Conservation (phyloP, 768 basidiomycete genomes). For the Leucocoprinus leucothites region DNA sequence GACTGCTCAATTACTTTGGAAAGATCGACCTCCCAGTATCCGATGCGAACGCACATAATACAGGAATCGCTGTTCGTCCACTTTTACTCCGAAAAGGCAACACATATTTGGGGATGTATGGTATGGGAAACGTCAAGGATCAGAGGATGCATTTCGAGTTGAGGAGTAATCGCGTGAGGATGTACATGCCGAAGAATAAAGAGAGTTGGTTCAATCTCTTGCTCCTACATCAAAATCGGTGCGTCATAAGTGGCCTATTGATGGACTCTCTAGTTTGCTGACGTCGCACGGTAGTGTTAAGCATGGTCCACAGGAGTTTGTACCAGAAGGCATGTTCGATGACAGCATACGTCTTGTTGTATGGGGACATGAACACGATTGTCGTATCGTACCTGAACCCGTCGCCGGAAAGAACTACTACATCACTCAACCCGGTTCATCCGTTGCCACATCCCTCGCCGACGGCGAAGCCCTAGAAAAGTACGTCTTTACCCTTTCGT, state of each 20-base stretch:
- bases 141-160: constrained; percentile 96
- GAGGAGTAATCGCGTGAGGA: constrained; percentile 87
- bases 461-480: constrained; percentile 93
- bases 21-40: constrained; percentile 85
- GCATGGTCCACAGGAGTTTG: constrained; percentile 91
- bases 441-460: constrained; percentile 90
- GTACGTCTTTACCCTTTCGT: constrained; percentile 36
- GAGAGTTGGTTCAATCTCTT: constrained; percentile 95
- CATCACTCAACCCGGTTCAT: constrained; percentile 93
- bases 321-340: constrained; percentile 97
- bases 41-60: constrained; percentile 60
- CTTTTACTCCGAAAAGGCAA: constrained; percentile 88
- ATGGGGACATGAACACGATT: constrained; percentile 99
- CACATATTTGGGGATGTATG: constrained; percentile 88
- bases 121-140: constrained; percentile 96
- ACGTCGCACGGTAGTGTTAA: constrained; percentile 58
- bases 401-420: constrained; percentile 91
- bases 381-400: constrained; percentile 84
- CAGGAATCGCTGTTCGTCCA: constrained; percentile 84
- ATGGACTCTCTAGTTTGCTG: not conserved
- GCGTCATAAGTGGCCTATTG: constrained; percentile 17
- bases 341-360: constrained; percentile 90
- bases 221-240: constrained; percentile 96
- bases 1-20: constrained; percentile 96
- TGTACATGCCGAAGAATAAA: constrained; percentile 94